phyloP scores from a whole-genome alignment of 2,329 filamentous ascomycete species.

The Xylaria hypoxylon region DNA sequence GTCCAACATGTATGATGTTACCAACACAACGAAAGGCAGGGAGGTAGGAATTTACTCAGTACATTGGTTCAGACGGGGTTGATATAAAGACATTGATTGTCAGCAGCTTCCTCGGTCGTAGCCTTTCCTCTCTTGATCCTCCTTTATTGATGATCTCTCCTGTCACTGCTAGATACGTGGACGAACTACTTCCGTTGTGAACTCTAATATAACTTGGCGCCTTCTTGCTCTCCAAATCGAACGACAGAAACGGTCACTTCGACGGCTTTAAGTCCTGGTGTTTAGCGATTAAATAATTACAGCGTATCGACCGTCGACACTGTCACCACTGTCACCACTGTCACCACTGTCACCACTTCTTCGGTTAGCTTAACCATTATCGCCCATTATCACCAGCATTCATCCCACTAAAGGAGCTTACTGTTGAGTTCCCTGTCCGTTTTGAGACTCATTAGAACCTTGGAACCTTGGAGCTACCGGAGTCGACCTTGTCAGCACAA shows the following conservation, averaged over 20 bases:
- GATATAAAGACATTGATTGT: constrained; percentile 31
- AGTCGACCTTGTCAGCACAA: constrained; percentile 47
- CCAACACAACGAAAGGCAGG: neutral
- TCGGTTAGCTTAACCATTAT: constrained; percentile 29
- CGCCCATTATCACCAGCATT: constrained; percentile 37
- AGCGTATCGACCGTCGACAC: constrained; percentile 13
- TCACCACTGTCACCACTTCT: constrained; percentile 7
- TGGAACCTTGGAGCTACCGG: constrained; percentile 44
- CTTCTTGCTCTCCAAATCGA: neutral
- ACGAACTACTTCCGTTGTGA: constrained; percentile 2
- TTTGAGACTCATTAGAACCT: constrained; percentile 40
- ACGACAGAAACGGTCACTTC: neutral
- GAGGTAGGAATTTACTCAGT: constrained; percentile 9
- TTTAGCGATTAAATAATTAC: neutral
- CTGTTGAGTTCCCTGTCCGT: constrained; percentile 41
- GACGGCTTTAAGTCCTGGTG: neutral
- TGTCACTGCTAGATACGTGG: neutral
- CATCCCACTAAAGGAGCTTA: constrained; percentile 38
- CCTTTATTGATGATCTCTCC: constrained; percentile 1
- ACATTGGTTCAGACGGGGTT: constrained; percentile 10
- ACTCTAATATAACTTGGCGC: neutral
- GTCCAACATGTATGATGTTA: constrained; percentile 9
- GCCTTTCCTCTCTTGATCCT: constrained; percentile 8
- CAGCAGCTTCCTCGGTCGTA: constrained; percentile 14
- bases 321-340: neutral